Percentiles rank a stretch among this genome's conserved stretches.
Conservation (phyloP, 768 basidiomycete species). For the Leccinum arenicola region DNA sequence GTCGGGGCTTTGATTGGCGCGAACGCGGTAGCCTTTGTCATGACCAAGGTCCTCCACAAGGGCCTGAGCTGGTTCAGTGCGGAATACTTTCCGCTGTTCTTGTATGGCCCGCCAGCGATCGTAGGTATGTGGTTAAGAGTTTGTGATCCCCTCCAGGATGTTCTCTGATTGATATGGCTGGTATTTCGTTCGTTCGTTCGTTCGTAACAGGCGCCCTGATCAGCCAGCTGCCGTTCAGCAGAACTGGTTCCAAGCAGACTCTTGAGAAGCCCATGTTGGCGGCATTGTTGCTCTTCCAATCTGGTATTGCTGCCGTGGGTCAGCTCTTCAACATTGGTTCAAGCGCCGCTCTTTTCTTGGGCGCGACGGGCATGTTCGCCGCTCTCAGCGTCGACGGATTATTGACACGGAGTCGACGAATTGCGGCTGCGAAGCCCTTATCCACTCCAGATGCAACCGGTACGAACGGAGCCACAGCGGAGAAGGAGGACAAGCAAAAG, state of each 20-base stretch:
- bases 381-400: conserved; percentile 53
- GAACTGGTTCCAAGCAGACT: conserved; percentile 24
- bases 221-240: conserved; percentile 56
- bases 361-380: conserved; percentile 52
- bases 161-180: not conserved
- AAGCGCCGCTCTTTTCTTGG: conserved; percentile 69
- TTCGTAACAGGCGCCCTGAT: conserved; percentile 55
- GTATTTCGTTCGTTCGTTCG: not conserved
- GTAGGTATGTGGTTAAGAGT: conserved; percentile 48
- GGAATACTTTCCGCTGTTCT: conserved; percentile 57
- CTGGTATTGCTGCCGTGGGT: conserved; percentile 49
- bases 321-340: conserved; percentile 76
- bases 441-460: conserved; percentile 5
- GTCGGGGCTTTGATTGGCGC: conserved; percentile 59
- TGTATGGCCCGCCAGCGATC: conserved; percentile 76
- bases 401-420: conserved; percentile 25
- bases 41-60: conserved; percentile 59
- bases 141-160: not conserved
- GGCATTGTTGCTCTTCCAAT: conserved; percentile 59
- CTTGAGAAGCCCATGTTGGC: conserved; percentile 64
- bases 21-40: conserved; percentile 69
- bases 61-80: conserved; percentile 85
- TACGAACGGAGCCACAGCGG: not conserved
- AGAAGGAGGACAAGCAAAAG: not conserved
- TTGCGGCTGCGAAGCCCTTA: not conserved